phyloP scores from a whole-genome alignment of 805 yeast species.

The Hanseniaspora clermontiae region DNA sequence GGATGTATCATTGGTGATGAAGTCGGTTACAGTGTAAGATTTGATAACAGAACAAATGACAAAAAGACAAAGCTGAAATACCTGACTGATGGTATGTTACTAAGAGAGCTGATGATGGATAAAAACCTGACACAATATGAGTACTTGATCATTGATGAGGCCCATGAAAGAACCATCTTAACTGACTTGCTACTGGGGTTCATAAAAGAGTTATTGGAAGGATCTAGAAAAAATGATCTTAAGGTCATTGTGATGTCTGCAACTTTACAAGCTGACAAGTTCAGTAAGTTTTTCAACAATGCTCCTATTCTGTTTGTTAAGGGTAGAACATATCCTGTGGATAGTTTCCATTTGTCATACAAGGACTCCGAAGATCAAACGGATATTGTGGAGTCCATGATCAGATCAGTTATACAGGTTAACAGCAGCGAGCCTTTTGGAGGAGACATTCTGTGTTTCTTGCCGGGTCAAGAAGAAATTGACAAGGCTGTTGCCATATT shows the following conservation, averaged over 20 bases:
- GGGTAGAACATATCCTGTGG: slow-evolving; percentile 81
- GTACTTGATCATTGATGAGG: slow-evolving; percentile 82
- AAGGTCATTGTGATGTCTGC: slow-evolving; percentile 88
- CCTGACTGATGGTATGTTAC: slow-evolving; percentile 92
- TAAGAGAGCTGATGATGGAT: slow-evolving; percentile 80
- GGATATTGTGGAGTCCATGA: slow-evolving; percentile 70
- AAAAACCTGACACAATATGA: slow-evolving; percentile 50
- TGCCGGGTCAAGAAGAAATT: slow-evolving; percentile 96
- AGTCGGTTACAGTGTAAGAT: slow-evolving; percentile 89
- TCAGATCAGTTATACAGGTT: slow-evolving; percentile 62
- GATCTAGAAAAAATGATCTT: slow-evolving; percentile 39
- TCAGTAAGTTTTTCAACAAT: slow-evolving; percentile 59
- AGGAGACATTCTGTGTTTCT: slow-evolving; percentile 85
- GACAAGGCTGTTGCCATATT: slow-evolving; percentile 65
- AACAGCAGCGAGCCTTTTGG: slow-evolving; percentile 58
- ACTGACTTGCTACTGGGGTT: slow-evolving; percentile 87
- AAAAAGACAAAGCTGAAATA: slow-evolving; percentile 61
- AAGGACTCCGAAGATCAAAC: slow-evolving; percentile 40
- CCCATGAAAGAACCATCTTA: slow-evolving; percentile 88
- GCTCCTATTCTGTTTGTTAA: slow-evolving; percentile 81
- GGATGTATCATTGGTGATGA: slow-evolving; percentile 65
- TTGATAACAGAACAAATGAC: slow-evolving; percentile 53
- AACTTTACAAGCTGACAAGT: slow-evolving; percentile 75
- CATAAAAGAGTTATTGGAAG: slow-evolving; percentile 47
- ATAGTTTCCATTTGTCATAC: slow-evolving; percentile 45